Base-by-base conservation (phyloP, 2,329 filamentous ascomycete species). In the Camillea tinctor region DNA sequence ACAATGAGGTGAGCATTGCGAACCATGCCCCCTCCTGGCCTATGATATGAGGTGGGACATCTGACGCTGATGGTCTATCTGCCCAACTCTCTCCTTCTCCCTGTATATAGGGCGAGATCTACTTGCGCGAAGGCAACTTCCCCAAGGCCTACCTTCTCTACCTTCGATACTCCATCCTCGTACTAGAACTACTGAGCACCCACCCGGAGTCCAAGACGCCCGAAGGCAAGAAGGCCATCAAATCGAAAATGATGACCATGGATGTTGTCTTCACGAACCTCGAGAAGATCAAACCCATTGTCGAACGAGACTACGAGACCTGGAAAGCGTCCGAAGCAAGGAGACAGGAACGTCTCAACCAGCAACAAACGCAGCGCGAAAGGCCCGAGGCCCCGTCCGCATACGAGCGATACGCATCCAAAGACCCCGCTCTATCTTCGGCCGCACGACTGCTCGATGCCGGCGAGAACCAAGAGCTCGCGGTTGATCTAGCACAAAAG, bases 131-230 rank as follows among this genome's bases (percentile, higher is more conserved):
- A 75, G 89, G 89, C 69, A 93, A 97, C 75, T 87, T 92, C 65
- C 87, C 93, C 68, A 90, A 95, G 71, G 91, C 94, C 4, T 99
- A 96, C 74, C 84, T 97, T 57, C 87, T 98, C 60, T 85, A 96
- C n/a, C 92, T 95, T 73, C 88, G 95, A 67, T 93, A 96, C 76
- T 92, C 92, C 9, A 84, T 89, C 56, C 86, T 99, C n/a, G 85
- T 97, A 22, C 79, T 97, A 24, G 85, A 92, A 6, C 84, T 89
- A 57, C 81, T 99, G 8, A 82, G 85, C 0, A 83, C 79, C 1
- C 95, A 98, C 68, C 93, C 94, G 1, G 87, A 95, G 58, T 86
- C 86, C 52, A 89, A 85, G 66, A 83, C 86, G 7, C 82, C 85
- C 9, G 85, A 89, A 40, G 88, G 86, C 8, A 85, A 85, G 52